Percentiles rank a stretch among this genome's conserved stretches.
Conservation (phyloP, 129 eudicot species). For the Escallonia herrerae region DNA sequence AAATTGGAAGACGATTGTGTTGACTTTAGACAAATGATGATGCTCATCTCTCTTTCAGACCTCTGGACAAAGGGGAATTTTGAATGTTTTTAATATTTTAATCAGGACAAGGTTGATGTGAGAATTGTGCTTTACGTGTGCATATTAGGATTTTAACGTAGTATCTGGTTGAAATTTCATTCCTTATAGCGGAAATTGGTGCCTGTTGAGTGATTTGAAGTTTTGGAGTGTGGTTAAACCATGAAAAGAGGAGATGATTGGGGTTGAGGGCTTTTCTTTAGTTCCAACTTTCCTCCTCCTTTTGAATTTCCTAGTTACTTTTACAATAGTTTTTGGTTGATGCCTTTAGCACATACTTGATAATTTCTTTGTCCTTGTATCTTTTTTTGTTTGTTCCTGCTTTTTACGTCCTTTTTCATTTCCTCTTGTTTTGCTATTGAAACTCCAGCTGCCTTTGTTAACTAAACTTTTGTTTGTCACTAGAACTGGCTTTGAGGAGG, state of each 20-base stretch:
- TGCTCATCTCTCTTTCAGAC: neutral
- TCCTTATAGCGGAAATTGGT: neutral
- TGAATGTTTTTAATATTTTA: neutral
- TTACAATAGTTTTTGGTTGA: neutral
- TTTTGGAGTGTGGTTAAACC: neutral
- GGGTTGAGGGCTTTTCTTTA: neutral
- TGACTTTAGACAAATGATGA: neutral
- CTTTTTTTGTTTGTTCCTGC: neutral
- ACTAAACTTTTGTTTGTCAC: constrained; percentile 12
- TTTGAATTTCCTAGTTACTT: neutral
- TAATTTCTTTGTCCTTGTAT: no score
- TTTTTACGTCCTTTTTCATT: neutral
- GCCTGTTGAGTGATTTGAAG: neutral
- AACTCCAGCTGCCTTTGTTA: constrained; percentile 8
- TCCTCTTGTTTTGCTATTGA: constrained; percentile 2
- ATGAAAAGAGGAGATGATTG: neutral
- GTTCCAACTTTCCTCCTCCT: neutral
- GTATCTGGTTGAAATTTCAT: neutral
- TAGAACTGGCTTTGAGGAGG: constrained; percentile 99
- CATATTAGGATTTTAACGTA: neutral
- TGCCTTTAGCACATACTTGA: neutral
- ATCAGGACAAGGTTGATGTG: no score
- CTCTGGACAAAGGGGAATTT: neutral
- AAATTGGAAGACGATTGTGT: neutral
- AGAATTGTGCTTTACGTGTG: no score